phyloP scores from a whole-genome alignment of 1,284 basidiomycete genomes.

The Coriolopsis trogii region DNA sequence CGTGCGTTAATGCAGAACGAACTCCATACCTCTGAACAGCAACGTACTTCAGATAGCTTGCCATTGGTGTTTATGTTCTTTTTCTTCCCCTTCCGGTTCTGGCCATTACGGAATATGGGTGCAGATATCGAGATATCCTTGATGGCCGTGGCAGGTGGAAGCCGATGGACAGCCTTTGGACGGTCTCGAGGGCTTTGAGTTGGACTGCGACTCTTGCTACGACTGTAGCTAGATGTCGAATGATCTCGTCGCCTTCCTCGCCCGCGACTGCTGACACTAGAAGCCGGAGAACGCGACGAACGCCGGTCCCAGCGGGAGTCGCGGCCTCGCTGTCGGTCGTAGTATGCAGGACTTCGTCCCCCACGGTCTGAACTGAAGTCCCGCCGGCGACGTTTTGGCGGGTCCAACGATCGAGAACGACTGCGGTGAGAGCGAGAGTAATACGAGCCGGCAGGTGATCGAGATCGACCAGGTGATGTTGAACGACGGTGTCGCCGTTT shows the following conservation, averaged over 20 bases:
- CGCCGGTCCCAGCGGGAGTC: conserved; percentile 25
- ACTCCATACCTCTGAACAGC: background rate
- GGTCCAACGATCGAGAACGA: conserved; percentile 60
- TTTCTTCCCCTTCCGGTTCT: conserved; percentile 23
- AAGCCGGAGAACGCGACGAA: conserved; percentile 31
- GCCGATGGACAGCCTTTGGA: conserved; percentile 60
- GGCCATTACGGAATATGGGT: conserved; percentile 30
- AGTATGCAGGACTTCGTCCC: conserved; percentile 39
- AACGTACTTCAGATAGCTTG: conserved; percentile 25
- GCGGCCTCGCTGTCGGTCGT: conserved; percentile 22
- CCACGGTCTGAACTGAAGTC: conserved; percentile 47
- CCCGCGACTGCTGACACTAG: conserved; percentile 29
- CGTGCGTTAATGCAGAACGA: background rate
- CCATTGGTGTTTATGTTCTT: conserved; percentile 21
- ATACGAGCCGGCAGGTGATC: conserved; percentile 63
- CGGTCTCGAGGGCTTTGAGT: conserved; percentile 53
- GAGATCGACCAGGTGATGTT: conserved; percentile 53
- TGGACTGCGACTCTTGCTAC: conserved; percentile 53
- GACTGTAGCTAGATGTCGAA: conserved; percentile 36
- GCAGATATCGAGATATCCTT: conserved; percentile 37
- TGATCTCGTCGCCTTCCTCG: conserved; percentile 34
- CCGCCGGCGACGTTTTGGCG: conserved; percentile 55
- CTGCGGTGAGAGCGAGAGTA: conserved; percentile 65
- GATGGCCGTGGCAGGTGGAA: conserved; percentile 54
- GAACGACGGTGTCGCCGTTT: conserved; percentile 35